Evolutionary conservation across 352 stramenopile genomes (phyloP), one percentile per base, ranked within the genome.

Genomic region (Phytophthora multivora): DNA sequence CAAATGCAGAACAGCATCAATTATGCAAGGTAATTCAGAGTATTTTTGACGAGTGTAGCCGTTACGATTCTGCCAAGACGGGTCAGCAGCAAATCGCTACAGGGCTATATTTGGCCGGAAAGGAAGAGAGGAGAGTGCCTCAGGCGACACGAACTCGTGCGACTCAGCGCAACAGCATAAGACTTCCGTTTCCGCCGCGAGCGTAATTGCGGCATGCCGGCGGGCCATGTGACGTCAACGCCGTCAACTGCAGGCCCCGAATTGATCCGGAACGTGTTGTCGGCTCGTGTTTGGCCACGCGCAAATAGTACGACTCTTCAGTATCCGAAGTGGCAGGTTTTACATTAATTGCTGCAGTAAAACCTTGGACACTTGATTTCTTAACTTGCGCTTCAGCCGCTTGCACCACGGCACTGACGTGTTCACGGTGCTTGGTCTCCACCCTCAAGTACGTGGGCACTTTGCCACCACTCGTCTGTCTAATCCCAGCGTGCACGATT

Each of bases 351-450:
- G 35, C 25, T 15, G 30, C 51, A 40, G 31, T 15, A 26, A 50
- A 43, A n/a, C 50, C 46, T 39, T 39, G n/a, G 23, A 47, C 49
- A 56, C 21, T 56, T 56, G 15, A 56, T 56, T 7, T 35, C 5
- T 33, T 30, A 9, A 30, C 52, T 64, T 65, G 59, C 59, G 59
- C 40, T 66, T 66, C 51, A 62, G 25, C 8, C 10, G 59, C 39
- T 49, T 36, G 16, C 47, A 52, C 56, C 46, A 23, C 28, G 18
- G 16, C 13, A 39, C 51, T 66, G 59, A 66, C 59, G 58, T 66
- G 59, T 61, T 66, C 50, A 55, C 45, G 45, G 28, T 51, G 45
- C 45, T 51, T 40, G 13, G 49, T 5, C 42, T 18, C 28, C 28
- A 9, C 25, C 31, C 39, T 60, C 39, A 65, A 65, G 57, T 66